Evolutionary conservation across 441 rosid genomes (phyloP).

Genomic region (Lepidium campestre): DNA sequence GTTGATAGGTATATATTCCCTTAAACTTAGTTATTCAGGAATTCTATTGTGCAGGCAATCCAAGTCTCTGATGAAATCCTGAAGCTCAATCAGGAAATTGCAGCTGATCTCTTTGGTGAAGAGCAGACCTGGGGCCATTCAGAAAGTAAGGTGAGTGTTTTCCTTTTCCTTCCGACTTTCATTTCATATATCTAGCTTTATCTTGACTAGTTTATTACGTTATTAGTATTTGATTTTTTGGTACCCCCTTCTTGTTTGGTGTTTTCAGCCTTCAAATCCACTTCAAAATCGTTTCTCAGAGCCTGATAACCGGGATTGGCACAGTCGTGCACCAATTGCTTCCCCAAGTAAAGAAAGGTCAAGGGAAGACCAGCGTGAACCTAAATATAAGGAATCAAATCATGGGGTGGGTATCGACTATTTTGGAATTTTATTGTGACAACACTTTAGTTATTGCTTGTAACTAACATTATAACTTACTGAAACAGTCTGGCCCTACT

Average conservation of each 20-base stretch:
- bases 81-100: conserved; percentile 56
- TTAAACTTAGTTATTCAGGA: neutral
- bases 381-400: conserved; percentile 42
- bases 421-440: neutral
- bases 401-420: conserved; percentile 46
- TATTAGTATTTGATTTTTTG: neutral
- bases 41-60: conserved; percentile 31
- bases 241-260: neutral
- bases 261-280: conserved; percentile 42
- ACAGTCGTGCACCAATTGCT: conserved; percentile 54
- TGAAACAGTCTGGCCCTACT: conserved; percentile 61
- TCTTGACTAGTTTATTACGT: neutral
- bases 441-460: neutral
- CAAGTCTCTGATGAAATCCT: conserved; percentile 56
- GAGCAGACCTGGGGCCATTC: conserved; percentile 66
- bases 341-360: conserved; percentile 68
- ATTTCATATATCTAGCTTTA: neutral
- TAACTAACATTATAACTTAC: conserved; percentile 4
- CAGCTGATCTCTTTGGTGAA: conserved; percentile 68
- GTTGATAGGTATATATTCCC: neutral
- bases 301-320: conserved; percentile 93
- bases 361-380: conserved; percentile 49
- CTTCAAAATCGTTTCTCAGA: conserved; percentile 62
- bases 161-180: neutral
- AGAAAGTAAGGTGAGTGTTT: conserved; percentile 54